Evolutionary conservation across 768 basidiomycete species (phyloP), one percentile per base, ranked within the genome.

Genomic region (Tricholoma sp.): DNA sequence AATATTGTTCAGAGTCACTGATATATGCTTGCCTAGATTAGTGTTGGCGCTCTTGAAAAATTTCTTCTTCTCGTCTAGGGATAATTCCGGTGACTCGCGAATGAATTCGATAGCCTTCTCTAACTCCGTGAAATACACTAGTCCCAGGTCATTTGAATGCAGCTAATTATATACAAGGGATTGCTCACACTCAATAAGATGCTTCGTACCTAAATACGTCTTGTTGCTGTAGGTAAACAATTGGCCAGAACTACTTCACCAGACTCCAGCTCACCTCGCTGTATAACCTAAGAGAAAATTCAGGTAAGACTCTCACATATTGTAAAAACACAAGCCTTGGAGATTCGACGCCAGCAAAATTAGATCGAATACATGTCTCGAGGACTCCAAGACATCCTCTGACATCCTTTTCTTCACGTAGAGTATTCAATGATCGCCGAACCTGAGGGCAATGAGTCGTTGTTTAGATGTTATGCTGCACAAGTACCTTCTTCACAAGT

Each of bases 341-440:
- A 34, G 90, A 91, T 72, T 97, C 95, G 3, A 91, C 85, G 0
- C 91, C 97, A 12, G 91, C 97, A 73, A 98, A 99, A 68, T 97
- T 98, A 20, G 85, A 81, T 53, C 94, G 80, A 44, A 98, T 80
- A 61, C 92, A 97, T 0, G 92, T 91, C 64, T 96, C 93, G 34
- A 99, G 73, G 0, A 98, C 90, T 4, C 92, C 94, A 44, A 96
- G 80, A 49, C 95, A 81, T 0, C 91, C 94, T 57, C 90, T 83
- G 3, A 83, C 87, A 67, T 99, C 95, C 33, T 86, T 84, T 61
- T 81, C 85, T 59, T 85, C 83, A 61, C 95, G 76, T 29, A 94
- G 70, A 20, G 74, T 80, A 57, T 73, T 82, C 52, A 98, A 73
- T 0, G 93, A 95, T 33, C 82, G 79, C 60, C 80, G 81, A 28